Percentiles rank a stretch among this genome's conserved stretches.
These are phyloP conservation scores for Sanghuangporus baumii DNA, from an alignment of 1,284 basidiomycete genomes.

Conservation along the genomic window DNA sequence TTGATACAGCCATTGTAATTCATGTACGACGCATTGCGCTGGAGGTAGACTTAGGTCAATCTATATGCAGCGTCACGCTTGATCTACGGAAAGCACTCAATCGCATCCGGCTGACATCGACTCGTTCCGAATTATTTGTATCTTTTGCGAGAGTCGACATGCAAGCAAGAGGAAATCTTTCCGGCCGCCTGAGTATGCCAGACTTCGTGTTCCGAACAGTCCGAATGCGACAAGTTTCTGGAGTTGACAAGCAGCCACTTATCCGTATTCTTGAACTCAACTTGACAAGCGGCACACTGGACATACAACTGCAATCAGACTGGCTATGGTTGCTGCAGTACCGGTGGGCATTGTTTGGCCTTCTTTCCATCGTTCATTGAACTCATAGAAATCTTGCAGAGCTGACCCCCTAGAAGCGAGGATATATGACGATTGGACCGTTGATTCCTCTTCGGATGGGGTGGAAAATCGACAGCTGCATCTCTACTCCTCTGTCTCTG, in stretches of 20 bases:
- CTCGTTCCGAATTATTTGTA: conserved; percentile 56
- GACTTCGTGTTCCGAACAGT: conserved; percentile 73
- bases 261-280: conserved; percentile 65
- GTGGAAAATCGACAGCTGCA: conserved; percentile 55
- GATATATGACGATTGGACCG: conserved; percentile 81
- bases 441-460: conserved; percentile 34
- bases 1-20: conserved; percentile 57
- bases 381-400: conserved; percentile 33
- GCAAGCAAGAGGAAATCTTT: conserved; percentile 67
- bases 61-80: conserved; percentile 59
- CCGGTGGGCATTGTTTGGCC: conserved; percentile 44
- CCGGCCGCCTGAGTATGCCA: conserved; percentile 64
- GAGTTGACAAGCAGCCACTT: conserved; percentile 28
- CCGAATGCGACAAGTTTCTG: conserved; percentile 39
- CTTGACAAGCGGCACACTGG: conserved; percentile 70
- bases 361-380: conserved; percentile 1
- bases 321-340: conserved; percentile 74
- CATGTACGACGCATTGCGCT: conserved; percentile 68
- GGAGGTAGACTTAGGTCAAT: conserved; percentile 74
- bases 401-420: conserved; percentile 74
- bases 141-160: conserved; percentile 61
- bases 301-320: conserved; percentile 69
- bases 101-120: conserved; percentile 55
- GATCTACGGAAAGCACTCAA: conserved; percentile 56
- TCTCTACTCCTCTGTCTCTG: conserved; percentile 72